These are phyloP conservation scores for Biscogniauxia sp. DNA, from an alignment of 2,329 filamentous ascomycete species.

Conservation along the genomic window DNA sequence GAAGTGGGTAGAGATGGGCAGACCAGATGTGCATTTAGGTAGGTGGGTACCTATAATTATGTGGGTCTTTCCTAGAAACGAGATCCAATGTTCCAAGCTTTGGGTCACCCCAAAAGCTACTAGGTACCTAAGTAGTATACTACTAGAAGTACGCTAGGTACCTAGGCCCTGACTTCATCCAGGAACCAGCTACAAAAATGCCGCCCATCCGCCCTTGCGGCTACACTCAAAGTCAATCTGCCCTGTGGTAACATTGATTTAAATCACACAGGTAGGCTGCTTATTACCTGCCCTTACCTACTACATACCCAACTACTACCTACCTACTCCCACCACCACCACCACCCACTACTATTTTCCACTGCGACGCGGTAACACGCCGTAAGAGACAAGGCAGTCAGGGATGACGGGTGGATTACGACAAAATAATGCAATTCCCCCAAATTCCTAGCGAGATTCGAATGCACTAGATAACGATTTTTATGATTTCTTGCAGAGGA, in stretches of 20 bases:
- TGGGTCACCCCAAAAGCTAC: not conserved
- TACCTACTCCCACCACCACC: too few species aligned
- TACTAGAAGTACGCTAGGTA: too few species aligned
- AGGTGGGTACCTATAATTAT: not conserved
- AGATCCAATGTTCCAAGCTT: not conserved
- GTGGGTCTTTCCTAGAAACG: not conserved
- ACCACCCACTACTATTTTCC: too few species aligned
- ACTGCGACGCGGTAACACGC: not conserved
- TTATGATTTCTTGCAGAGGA: conserved; percentile 23
- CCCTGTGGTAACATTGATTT: not conserved
- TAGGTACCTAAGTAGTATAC: too few species aligned
- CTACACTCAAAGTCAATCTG: not conserved
- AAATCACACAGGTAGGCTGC: not conserved
- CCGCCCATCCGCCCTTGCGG: not conserved
- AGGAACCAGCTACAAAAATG: not conserved
- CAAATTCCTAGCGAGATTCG: not conserved
- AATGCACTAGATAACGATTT: not conserved
- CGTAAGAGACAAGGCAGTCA: too few species aligned
- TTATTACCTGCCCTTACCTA: too few species aligned
- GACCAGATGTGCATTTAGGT: not conserved
- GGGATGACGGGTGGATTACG: not conserved
- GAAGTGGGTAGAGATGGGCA: not conserved
- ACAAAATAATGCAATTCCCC: not conserved
- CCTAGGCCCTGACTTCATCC: not conserved
- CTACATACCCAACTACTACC: too few species aligned